Evolutionary conservation across 2,329 filamentous ascomycete genomes (phyloP).

Genomic region (Penicillium concentricum): DNA sequence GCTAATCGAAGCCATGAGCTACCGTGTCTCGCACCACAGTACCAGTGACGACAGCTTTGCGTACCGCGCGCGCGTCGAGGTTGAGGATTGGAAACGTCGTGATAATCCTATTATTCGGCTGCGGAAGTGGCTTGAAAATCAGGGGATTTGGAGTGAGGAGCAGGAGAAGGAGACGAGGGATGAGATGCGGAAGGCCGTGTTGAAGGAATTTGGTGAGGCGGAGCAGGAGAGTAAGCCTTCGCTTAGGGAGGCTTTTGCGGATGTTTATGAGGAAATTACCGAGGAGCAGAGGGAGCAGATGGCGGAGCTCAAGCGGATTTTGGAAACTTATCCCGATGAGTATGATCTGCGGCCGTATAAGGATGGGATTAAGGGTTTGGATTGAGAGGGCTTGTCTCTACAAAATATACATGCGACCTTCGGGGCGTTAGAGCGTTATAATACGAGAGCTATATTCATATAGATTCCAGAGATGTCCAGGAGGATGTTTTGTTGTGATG

Average conservation of each 20-base stretch:
- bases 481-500: not conserved
- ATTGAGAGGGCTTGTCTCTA: slow-evolving; percentile 59
- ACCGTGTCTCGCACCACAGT: slow-evolving; percentile 96
- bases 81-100: slow-evolving; percentile 88
- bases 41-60: slow-evolving; percentile 97
- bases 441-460: not conserved
- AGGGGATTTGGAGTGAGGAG: slow-evolving; percentile 79
- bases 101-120: slow-evolving; percentile 85
- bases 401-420: slow-evolving; percentile 45
- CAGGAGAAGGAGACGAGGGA: slow-evolving; percentile 72
- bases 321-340: slow-evolving; percentile 86
- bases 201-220: slow-evolving; percentile 78
- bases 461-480: not conserved
- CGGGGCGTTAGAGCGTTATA: not conserved
- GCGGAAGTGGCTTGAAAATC: slow-evolving; percentile 85
- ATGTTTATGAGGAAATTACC: slow-evolving; percentile 85
- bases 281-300: slow-evolving; percentile 76
- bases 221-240: slow-evolving; percentile 57
- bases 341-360: slow-evolving; percentile 81
- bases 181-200: slow-evolving; percentile 67
- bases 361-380: slow-evolving; percentile 66
- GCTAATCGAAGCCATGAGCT: slow-evolving; percentile 93
- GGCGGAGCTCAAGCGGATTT: slow-evolving; percentile 68
- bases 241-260: slow-evolving; percentile 66
- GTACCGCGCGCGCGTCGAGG: slow-evolving; percentile 88